Conservation (phyloP, 805 yeast species). For the Cyberlindnera subsufficiens region DNA sequence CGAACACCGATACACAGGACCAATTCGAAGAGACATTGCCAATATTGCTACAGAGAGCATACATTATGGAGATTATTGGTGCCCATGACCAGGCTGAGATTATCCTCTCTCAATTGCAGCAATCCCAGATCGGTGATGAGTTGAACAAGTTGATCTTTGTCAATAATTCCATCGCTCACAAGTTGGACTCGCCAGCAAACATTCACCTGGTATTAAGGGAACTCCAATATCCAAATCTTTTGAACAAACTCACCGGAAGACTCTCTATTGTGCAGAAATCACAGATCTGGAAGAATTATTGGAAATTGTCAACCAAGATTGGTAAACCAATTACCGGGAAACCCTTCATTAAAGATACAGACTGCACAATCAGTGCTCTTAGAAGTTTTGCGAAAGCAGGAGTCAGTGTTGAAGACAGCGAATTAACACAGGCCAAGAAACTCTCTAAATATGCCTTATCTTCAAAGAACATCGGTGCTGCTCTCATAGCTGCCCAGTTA, state of each 20-base stretch:
- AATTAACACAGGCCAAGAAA: constrained; percentile 23
- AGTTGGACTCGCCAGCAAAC: constrained; percentile 1
- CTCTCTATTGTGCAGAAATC: constrained; percentile 17
- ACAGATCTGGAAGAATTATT: constrained; percentile 17
- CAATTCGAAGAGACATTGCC: constrained; percentile 49
- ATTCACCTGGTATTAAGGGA: constrained; percentile 28
- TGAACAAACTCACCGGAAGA: constrained; percentile 17
- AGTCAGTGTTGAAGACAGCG: constrained; percentile 7
- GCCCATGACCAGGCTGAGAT: constrained; percentile 29
- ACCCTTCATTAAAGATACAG: constrained; percentile 3
- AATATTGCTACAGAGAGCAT: constrained; percentile 55
- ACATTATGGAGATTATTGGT: constrained; percentile 40
- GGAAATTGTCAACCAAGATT: constrained; percentile 13
- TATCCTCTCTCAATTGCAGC: constrained; percentile 29
- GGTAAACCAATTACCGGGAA: constrained; percentile 13
- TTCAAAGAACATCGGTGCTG: constrained; percentile 26
- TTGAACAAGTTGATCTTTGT: constrained; percentile 25
- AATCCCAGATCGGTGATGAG: constrained; percentile 20
- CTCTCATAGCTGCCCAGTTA: constrained; percentile 31
- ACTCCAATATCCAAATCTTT: constrained; percentile 23
- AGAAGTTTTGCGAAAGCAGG: constrained; percentile 11
- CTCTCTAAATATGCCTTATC: constrained; percentile 29
- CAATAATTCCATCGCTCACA: constrained; percentile 24
- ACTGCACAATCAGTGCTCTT: constrained; percentile 12
- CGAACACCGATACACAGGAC: constrained; percentile 37